Evolutionary conservation across 192 early-diverging fungal species (phyloP).

Genomic region (Coemansia sp.): DNA sequence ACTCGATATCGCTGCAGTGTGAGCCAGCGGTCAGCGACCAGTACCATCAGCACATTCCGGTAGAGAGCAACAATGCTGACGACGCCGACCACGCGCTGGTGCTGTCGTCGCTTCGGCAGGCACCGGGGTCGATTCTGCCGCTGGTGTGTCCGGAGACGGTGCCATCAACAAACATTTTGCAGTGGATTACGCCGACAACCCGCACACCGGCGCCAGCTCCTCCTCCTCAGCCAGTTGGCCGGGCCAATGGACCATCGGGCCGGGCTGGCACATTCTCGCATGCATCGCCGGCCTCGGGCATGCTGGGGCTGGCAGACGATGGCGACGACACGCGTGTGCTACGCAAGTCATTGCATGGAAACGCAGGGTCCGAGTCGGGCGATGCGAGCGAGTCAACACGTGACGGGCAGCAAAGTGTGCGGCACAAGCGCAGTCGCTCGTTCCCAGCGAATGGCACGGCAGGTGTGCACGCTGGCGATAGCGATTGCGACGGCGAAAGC

Average conservation of each 20-base stretch:
- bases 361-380: constrained; percentile 1
- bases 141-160: constrained; percentile 56
- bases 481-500: not conserved
- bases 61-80: constrained; percentile 9
- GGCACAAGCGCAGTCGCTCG: constrained; percentile 52
- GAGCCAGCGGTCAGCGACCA: constrained; percentile 51
- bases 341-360: constrained; percentile 17
- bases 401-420: constrained; percentile 10
- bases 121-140: constrained; percentile 53
- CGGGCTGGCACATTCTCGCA: constrained; percentile 49
- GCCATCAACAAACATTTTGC: constrained; percentile 51
- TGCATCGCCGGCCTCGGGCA: constrained; percentile 4
- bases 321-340: not conserved
- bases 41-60: constrained; percentile 45
- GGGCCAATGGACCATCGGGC: constrained; percentile 21
- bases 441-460: constrained; percentile 28
- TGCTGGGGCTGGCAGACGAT: not conserved
- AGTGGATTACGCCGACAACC: constrained; percentile 48
- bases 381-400: not conserved
- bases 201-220: constrained; percentile 34
- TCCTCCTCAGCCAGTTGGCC: constrained; percentile 8
- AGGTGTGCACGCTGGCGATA: constrained; percentile 8
- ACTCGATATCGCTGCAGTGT: constrained; percentile 48
- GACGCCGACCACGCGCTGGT: constrained; percentile 12
- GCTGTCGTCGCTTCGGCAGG: constrained; percentile 38